Evolutionary conservation across 1,284 basidiomycete species (phyloP), one percentile per base, ranked within the genome.

Genomic region (Cutaneotrichosporon mucoides): DNA sequence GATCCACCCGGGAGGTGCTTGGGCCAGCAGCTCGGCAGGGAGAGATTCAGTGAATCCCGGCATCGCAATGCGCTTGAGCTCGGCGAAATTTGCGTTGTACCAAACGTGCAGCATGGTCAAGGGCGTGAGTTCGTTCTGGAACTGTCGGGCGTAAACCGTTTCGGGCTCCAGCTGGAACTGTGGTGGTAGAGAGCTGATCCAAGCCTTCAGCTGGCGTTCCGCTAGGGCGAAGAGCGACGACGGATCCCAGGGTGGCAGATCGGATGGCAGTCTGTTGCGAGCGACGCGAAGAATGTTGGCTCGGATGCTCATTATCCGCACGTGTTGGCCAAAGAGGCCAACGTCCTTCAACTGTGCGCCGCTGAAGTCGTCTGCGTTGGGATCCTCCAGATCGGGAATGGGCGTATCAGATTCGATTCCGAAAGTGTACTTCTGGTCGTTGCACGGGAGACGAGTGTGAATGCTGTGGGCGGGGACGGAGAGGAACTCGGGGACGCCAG

Each of bases 31-130:
- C 1, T 44, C 57, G 1, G 49, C 24, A 2, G 51, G 49, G 0
- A 63, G 55, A 0, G 61, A 63, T 15, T 65, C 64, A 3, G 56
- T 43, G 41, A 67, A 67, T 1, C 66, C 66, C 1, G 64, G 66
- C 24, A 67, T 48, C 1, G 66, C 62, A 1, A 63, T 48, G 24
- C 66, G 61, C 0, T 46, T 55, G 35, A 67, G 59, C 37, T 67
- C 66, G 15, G 49, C 55, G 13, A 62, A 12, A 44, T 64, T 63
- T 36, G 41, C 38, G 53, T 67, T 53, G 48, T 67, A 67, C 66
- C 66, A 67, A 8, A 67, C 40, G 16, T 67, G 64, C 2, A 67
- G 55, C 66, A 67, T 67, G 8, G 59, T 49, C 5, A 67, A 56
- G 1, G 61, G 51, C 12, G 64, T 57, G 42, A 67, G 59, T 45